Conservation (phyloP, 257 asterid species). For the Cordia subcordata region DNA sequence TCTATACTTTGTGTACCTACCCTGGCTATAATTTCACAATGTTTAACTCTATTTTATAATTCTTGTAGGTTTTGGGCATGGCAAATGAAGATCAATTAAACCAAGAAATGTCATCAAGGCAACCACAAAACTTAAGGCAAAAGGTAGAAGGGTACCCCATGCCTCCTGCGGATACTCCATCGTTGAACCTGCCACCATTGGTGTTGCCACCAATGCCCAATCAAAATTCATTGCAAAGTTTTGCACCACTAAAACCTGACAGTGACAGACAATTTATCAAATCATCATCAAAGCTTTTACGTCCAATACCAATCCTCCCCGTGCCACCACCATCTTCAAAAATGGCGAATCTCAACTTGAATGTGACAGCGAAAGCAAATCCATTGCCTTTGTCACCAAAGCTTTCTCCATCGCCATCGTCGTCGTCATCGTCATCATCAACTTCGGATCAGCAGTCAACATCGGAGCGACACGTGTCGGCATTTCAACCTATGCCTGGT, state of each 20-base stretch:
- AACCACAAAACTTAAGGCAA: conserved; percentile 31
- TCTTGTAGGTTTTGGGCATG: conserved; percentile 34
- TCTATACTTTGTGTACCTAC: no score
- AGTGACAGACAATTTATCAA: no score
- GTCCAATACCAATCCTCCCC: conserved; percentile 65
- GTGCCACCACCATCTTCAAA: conserved; percentile 77
- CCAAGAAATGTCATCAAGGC: conserved; percentile 32
- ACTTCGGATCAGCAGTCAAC: conserved; percentile 19
- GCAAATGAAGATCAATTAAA: conserved; percentile 38
- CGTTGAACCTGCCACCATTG: conserved; percentile 29
- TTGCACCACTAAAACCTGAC: conserved; percentile 8
- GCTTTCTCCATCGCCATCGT: conserved; percentile 38
- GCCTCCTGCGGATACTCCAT: conserved; percentile 30
- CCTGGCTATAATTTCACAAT: no score
- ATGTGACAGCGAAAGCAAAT: conserved; percentile 26
- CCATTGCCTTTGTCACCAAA: conserved; percentile 50
- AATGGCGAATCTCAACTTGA: conserved; percentile 65
- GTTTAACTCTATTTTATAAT: no score
- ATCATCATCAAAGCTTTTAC: conserved; percentile 31
- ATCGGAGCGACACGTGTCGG: conserved; percentile 36
- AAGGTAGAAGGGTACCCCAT: conserved; percentile 33
- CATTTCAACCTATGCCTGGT: conserved; percentile 55
- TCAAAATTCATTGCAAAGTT: conserved; percentile 23
- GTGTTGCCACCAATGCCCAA: conserved; percentile 22
- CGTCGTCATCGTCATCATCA: conserved; percentile 13